Base-by-base conservation (phyloP, 306 rosid species). In the Arachis stenosperma region DNA sequence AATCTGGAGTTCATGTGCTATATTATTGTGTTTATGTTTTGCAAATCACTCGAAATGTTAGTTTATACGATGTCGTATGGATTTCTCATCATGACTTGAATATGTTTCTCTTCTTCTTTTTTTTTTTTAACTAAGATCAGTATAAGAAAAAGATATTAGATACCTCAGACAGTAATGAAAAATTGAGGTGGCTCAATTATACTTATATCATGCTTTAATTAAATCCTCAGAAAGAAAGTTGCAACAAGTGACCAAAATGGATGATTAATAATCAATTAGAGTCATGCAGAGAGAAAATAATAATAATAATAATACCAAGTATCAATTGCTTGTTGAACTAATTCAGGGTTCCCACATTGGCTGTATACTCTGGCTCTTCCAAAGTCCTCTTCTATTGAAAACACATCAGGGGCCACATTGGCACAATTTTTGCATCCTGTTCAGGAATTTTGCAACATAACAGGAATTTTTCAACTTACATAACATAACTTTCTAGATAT, bases 381-480 rank as follows among this genome's bases (percentile, higher is more conserved):
- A 54, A 84, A 94, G 37, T 91, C 97, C 63, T 94, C 99, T 73
- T 94, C 99, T 33, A 94, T 94, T 62, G 70, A 81, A 68, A 91
- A 91, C 62, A 91, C 96, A 76, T 83, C 88, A 1, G 93, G 81
- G 47, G 92, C 90, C 5, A 91, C 79, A 55, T 86, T 94, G 71
- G 97, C 93, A 77, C 99, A 94, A 67, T 89, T 94, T 81, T 90
- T 94, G 87, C 99, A 94, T 53, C 99, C 99, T 93, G 86, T 15
- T 13, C 50, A 71, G 54, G 61, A 15, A 69, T 41, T 70, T 37
- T 37, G 42, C 65, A 81, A 46, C 2, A 52, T 11, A 53, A 65
- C 65, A 69, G 60, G 67, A 7, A 39, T 58, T 65, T 43, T 27
- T 61, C 30, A 81, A 77, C 37, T 15, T 8, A 46, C 15, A 60